These are phyloP conservation scores for Aspergillus kassunensis DNA, from an alignment of 495 filamentous ascomycete species.

Conservation along the genomic window DNA sequence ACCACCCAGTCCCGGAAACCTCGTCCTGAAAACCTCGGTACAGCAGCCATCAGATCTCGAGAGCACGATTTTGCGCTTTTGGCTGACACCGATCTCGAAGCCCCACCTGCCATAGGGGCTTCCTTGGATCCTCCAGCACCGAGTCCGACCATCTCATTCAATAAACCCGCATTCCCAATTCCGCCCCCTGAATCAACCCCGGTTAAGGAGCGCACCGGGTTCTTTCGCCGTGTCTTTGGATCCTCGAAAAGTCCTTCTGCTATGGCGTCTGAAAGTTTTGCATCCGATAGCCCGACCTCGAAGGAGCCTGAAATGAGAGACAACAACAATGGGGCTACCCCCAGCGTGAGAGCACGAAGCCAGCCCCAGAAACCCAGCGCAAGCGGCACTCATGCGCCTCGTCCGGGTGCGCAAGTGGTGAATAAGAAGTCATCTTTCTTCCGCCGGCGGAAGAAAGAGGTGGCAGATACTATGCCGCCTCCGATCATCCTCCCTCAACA, in stretches of 20 bases:
- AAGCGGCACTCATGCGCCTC: constrained; percentile 27
- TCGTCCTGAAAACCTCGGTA: constrained; percentile 39
- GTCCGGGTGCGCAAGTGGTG: constrained; percentile 54
- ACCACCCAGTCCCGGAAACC: constrained; percentile 34
- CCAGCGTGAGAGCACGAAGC: constrained; percentile 21
- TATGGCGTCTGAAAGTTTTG: constrained; percentile 18
- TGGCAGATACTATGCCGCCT: constrained; percentile 51
- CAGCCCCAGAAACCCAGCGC: constrained; percentile 26
- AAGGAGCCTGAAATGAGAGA: constrained; percentile 30
- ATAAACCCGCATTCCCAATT: constrained; percentile 39
- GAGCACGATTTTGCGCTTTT: constrained; percentile 27
- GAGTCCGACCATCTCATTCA: constrained; percentile 50
- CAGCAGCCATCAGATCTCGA: constrained; percentile 28
- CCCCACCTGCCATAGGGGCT: constrained; percentile 26
- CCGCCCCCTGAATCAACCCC: constrained; percentile 29
- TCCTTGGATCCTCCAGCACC: constrained; percentile 44
- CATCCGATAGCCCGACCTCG: constrained; percentile 17
- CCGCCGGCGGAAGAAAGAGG: constrained; percentile 83
- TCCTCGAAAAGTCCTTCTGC: constrained; percentile 45
- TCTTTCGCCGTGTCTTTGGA: constrained; percentile 89
- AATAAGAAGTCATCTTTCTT: constrained; percentile 96
- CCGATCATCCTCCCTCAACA: constrained; percentile 45
- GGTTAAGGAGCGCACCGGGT: constrained; percentile 71
- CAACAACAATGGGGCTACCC: constrained; percentile 14
- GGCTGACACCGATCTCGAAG: constrained; percentile 29